Evolutionary conservation across 345 rosid species (phyloP), one percentile per base, ranked within the genome.

Genomic region (Lepidium africanum): DNA sequence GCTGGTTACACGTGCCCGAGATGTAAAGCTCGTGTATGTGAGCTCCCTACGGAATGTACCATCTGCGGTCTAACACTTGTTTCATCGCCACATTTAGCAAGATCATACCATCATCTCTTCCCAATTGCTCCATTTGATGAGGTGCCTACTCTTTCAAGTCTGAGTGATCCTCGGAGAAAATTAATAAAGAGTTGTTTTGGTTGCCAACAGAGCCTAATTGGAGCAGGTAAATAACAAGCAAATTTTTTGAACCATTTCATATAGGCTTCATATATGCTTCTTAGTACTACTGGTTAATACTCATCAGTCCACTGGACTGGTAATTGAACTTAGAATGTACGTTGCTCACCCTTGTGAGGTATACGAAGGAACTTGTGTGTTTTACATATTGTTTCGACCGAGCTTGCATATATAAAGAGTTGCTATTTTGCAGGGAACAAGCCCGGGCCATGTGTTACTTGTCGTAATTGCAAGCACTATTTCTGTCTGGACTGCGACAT

Each of bases 71-170:
- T 89, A 69, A 87, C 97, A 40, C 96, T 91, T 63, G 97, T 94
- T 72, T 94, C 99, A 25, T 91, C 97, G 1, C 97, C 96, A 10
- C 99, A 87, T 85, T 75, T 94, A 67, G 97, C 97, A 1, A 87
- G 97, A 80, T 94, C 99, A 9, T 91, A 94, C 61, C 99, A 88
- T 81, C 97, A 94, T 76, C 88, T 94, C 63, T 94, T 90, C 77
- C 99, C 99, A 9, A 87, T 91, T 41, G 77, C 85, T 39, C 92
- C 89, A 45, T 94, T 91, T 71, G 86, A 84, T 30, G 99, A 91
- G 72, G 83, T 83, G 45, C 65, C 82, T 48, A 51, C 79, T n/a
- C 33, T 65, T 41, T 43, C 75, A 56, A 74, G 59, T 48, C 60
- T 70, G 35, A 80, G 51, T 74, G 81, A 79, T 75, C 65, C 63